Percentiles rank a stretch among this genome's conserved stretches.
phyloP scores from a whole-genome alignment of 176 grass and related monocot genomes.

The Stipa capillata region DNA sequence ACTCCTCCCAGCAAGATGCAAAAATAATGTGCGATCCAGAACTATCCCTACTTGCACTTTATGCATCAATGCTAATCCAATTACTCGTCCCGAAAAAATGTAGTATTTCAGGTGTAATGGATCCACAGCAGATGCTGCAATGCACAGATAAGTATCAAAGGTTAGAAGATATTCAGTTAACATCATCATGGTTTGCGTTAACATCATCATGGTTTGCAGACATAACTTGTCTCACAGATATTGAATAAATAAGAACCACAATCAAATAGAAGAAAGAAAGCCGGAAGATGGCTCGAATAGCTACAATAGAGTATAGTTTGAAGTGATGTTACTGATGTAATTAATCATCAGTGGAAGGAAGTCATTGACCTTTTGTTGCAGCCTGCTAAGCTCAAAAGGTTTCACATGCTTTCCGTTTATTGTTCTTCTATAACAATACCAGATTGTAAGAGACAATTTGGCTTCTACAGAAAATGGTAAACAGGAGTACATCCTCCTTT shows the following conservation, averaged over 20 bases:
- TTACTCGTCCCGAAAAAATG: conserved; percentile 75
- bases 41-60: conserved; percentile 88
- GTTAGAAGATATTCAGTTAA: conserved; percentile 18
- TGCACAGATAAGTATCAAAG: conserved; percentile 16
- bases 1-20: conserved; percentile 70
- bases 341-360: not conserved
- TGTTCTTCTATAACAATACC: not conserved
- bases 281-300: not conserved
- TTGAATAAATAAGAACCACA: not conserved
- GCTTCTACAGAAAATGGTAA: not conserved
- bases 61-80: conserved; percentile 97
- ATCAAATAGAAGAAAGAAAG: not conserved
- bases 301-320: conserved; percentile 11
- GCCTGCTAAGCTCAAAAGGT: not conserved
- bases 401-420: not conserved
- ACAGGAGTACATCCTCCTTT: not conserved
- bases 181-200: not conserved
- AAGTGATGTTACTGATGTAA: not conserved
- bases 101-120: conserved; percentile 91
- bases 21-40: conserved; percentile 79
- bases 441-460: not conserved
- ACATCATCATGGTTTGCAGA: too few species aligned
- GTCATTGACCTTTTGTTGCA: not conserved
- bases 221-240: not conserved
- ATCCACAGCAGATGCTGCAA: conserved; percentile 90